Conservation (phyloP, 2,329 filamentous ascomycete species). For the Ilyonectria sp. region DNA sequence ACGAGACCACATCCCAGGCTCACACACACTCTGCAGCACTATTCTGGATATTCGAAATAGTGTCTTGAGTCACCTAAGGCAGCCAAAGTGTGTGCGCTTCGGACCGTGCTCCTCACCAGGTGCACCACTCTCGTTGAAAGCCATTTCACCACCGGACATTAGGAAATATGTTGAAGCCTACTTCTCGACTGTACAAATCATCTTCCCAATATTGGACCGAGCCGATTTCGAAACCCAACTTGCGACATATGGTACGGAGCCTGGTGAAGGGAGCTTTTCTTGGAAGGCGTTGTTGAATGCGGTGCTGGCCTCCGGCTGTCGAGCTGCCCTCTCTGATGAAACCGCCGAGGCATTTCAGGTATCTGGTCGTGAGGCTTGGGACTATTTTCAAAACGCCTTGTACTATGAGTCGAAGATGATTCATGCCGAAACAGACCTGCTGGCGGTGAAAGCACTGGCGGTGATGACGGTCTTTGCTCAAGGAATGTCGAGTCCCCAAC, state of each 20-base stretch:
- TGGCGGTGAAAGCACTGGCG: constrained; percentile 17
- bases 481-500: constrained; percentile 20
- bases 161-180: not conserved
- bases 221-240: not conserved
- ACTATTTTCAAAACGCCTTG: constrained; percentile 13
- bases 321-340: constrained; percentile 19
- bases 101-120: too few relatives aligned
- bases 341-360: constrained; percentile 12
- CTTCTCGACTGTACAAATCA: constrained; percentile 6
- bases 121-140: not conserved
- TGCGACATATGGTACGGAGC: not conserved
- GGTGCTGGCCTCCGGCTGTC: constrained; percentile 21
- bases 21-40: constrained; percentile 1
- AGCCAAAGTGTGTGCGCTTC: constrained; percentile 4
- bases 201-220: constrained; percentile 13
- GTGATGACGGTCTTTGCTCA: constrained; percentile 26
- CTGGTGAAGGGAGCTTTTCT: not conserved
- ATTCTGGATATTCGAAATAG: constrained; percentile 6
- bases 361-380: constrained; percentile 13
- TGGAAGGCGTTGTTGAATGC: constrained; percentile 20
- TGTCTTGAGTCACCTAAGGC: not conserved
- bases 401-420: constrained; percentile 10
- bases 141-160: not conserved
- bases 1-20: constrained; percentile 5
- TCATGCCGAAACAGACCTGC: constrained; percentile 2